phyloP scores from a whole-genome alignment of 495 filamentous ascomycete genomes.

The Penicillium fimorum region DNA sequence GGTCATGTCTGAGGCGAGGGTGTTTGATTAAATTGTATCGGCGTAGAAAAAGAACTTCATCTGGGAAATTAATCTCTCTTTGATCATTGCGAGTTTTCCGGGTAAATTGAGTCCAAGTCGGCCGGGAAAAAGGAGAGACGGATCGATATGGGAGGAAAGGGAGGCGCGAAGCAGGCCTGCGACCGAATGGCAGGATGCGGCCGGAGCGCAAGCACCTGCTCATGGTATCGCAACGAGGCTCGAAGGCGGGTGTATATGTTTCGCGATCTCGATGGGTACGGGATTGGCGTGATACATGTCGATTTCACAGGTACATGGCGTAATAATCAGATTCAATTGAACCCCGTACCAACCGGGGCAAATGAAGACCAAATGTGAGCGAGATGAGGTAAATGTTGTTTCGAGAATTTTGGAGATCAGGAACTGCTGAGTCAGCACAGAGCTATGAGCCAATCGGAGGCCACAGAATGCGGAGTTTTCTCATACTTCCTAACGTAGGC shows the following conservation, averaged over 20 bases:
- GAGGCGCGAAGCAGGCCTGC: slow-evolving; percentile 21
- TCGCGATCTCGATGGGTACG: slow-evolving; percentile 36
- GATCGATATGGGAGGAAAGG: slow-evolving; percentile 12
- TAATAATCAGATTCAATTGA: neutral
- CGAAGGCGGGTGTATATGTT: slow-evolving; percentile 32
- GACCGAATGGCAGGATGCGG: slow-evolving; percentile 38
- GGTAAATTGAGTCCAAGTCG: neutral
- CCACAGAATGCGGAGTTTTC: slow-evolving; percentile 12
- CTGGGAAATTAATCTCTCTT: slow-evolving; percentile 1
- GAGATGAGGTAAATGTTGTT: slow-evolving; percentile 2
- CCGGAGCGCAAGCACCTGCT: slow-evolving; percentile 42
- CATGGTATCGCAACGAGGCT: slow-evolving; percentile 42
- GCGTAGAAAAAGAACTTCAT: slow-evolving; percentile 5
- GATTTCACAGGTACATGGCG: slow-evolving; percentile 33
- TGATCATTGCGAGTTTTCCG: neutral
- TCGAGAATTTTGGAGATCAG: slow-evolving; percentile 13
- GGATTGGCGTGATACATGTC: slow-evolving; percentile 40
- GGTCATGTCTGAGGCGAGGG: slow-evolving; percentile 12
- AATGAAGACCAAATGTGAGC: neutral
- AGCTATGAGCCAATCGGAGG: slow-evolving; percentile 5
- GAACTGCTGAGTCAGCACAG: slow-evolving; percentile 6
- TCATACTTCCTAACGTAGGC: neutral
- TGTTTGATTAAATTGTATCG: slow-evolving; percentile 17
- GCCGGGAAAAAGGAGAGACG: slow-evolving; percentile 6
- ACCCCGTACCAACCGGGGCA: neutral